phyloP scores from a whole-genome alignment of 2,329 filamentous ascomycete genomes.

The Phyllosticta paracitricarpa region DNA sequence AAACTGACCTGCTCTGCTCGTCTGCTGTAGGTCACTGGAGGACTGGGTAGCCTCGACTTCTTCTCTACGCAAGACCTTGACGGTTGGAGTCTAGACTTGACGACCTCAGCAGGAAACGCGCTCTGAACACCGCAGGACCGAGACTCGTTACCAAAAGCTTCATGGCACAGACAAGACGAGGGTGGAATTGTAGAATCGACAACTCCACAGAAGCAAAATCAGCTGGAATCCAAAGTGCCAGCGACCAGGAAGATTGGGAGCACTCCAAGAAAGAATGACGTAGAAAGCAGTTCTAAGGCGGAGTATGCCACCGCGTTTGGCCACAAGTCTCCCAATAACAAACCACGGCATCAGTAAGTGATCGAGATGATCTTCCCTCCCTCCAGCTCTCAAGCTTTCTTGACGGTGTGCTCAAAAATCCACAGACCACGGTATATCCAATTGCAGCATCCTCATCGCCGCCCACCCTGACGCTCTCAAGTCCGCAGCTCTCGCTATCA shows the following conservation, averaged over 20 bases:
- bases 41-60: slow-evolving; percentile 3
- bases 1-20: too few relatives aligned
- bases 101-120: neutral
- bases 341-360: slow-evolving; percentile 18
- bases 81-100: neutral
- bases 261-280: too few relatives aligned
- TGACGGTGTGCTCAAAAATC: slow-evolving; percentile 27
- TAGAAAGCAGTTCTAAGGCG: too few relatives aligned
- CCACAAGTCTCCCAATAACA: too few relatives aligned
- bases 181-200: neutral
- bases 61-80: neutral
- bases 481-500: slow-evolving; percentile 21
- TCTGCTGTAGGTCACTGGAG: neutral
- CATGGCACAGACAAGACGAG: neutral
- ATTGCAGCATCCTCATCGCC: slow-evolving; percentile 18
- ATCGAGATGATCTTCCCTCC: slow-evolving; percentile 23
- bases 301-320: too few relatives aligned
- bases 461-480: slow-evolving; percentile 24
- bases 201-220: too few relatives aligned
- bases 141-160: neutral
- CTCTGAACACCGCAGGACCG: neutral
- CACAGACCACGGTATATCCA: slow-evolving; percentile 29
- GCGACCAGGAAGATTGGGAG: too few relatives aligned
- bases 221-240: too few relatives aligned
- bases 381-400: slow-evolving; percentile 18